Evolutionary conservation across 2,329 filamentous ascomycete species (phyloP), one percentile per base, ranked within the genome.

Genomic region (Emydomyces testavorans): DNA sequence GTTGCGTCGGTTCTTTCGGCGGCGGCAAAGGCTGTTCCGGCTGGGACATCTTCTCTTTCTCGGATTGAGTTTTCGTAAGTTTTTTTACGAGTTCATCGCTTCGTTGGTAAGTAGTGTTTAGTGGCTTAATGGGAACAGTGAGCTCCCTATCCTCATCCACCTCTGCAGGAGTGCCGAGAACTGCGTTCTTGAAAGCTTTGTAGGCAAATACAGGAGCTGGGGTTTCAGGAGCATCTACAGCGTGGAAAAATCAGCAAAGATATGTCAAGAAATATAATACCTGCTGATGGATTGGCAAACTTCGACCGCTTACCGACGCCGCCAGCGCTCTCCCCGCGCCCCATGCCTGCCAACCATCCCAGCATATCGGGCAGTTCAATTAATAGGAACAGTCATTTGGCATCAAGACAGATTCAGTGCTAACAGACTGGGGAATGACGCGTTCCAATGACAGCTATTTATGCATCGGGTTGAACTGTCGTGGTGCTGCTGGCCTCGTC

Each of bases 141-240:
- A 54, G 50, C 32, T 50, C 55, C 37, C 57, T 56, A 34, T 52
- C 58, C 18, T 56, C 53, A 7, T 62, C 57, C 11, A 65, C 64
- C 1, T 79, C 82, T 18, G 73, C 76, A 39, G 78, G 79, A 7
- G 74, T 68, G 28, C 80, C 77, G 49, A 74, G 58, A 49, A 69
- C 64, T 35, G 64, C 51, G 62, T 74, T 73, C 62, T 79, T 73
- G 67, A 82, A 79, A 13, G 80, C 80, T 57, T 79, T 79, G 48
- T 80, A 74, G 15, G 79, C 79, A 60, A 83, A 83, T 18, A 82
- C 71, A 39, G 78, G 78, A 39, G 78, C 79, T 6, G 80, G 79
- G 1, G 80, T 82, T 54, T 80, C 77, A 42, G 78, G 79, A 5
- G 74, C 67, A 35, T 80, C 77, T 50, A 73, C 57, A 50, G 68